Percentiles rank a stretch among this genome's conserved stretches.
phyloP scores from a whole-genome alignment of 306 rosid species.

The Glycine soja region DNA sequence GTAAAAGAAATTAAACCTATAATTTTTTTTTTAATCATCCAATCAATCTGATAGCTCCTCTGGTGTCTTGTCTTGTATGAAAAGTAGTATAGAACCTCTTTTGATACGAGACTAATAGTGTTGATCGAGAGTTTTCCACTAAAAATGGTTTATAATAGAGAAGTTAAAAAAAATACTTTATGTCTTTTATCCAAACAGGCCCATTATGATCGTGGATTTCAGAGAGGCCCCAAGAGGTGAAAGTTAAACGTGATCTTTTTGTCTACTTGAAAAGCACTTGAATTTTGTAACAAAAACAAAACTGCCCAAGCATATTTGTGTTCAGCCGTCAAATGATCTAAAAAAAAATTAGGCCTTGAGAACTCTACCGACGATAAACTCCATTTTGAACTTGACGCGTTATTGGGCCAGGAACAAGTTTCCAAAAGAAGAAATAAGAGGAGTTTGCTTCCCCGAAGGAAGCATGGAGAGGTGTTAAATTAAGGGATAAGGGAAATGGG shows the following conservation, averaged over 20 bases:
- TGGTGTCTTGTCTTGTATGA: too few species aligned
- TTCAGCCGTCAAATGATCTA: constrained; percentile 5
- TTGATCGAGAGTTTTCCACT: too few species aligned
- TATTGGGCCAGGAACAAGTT: background rate
- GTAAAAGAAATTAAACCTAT: too few species aligned
- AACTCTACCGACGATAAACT: constrained; percentile 16
- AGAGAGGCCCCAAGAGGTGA: background rate
- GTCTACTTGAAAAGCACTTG: constrained; percentile 2
- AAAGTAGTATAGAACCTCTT: too few species aligned
- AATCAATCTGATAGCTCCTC: too few species aligned
- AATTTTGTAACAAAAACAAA: constrained; percentile 1
- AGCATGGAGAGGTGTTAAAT: constrained; percentile 78
- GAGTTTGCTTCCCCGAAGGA: constrained; percentile 68
- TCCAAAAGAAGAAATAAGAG: constrained; percentile 31
- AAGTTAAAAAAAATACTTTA: too few species aligned
- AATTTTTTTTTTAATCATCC: too few species aligned
- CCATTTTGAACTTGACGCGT: background rate
- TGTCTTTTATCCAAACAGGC: too few species aligned
- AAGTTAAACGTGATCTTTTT: background rate
- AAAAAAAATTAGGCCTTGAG: background rate
- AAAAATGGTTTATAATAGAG: too few species aligned
- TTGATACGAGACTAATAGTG: too few species aligned
- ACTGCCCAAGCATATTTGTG: background rate
- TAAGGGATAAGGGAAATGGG: constrained; percentile 62
- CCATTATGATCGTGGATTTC: background rate